Evolutionary conservation across 345 rosid genomes (phyloP).

Genomic region (Hypericum androsaemum): DNA sequence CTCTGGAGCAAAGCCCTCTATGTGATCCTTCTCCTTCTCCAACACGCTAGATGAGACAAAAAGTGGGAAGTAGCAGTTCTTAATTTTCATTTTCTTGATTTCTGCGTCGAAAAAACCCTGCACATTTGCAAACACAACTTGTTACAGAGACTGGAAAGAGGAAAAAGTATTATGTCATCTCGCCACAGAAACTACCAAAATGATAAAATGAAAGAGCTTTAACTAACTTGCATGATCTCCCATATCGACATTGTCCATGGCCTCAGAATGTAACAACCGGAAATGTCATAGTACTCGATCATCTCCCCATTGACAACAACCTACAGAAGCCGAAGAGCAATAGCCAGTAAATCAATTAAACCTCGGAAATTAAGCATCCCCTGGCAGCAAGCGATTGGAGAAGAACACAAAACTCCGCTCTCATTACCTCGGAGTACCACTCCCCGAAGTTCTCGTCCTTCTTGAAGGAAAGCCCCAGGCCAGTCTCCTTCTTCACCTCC

Average conservation of each 20-base stretch:
- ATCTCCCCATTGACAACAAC: slow-evolving; percentile 82
- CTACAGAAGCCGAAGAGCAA: slow-evolving; percentile 24
- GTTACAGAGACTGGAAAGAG: too few species aligned
- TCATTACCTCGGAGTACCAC: slow-evolving; percentile 84
- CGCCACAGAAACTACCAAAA: too few species aligned
- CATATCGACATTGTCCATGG: slow-evolving; percentile 96
- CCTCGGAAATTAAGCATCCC: not conserved
- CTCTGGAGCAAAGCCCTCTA: slow-evolving; percentile 97
- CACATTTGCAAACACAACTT: slow-evolving; percentile 10
- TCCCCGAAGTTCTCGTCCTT: slow-evolving; percentile 93
- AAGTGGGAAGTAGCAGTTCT: slow-evolving; percentile 93
- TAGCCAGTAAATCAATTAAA: not conserved
- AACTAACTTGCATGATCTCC: slow-evolving; percentile 88
- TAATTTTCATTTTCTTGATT: slow-evolving; percentile 83
- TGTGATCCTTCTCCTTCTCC: slow-evolving; percentile 87
- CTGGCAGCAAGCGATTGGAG: not conserved
- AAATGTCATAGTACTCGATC: slow-evolving; percentile 95
- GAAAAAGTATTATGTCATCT: too few species aligned
- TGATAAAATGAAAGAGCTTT: not conserved
- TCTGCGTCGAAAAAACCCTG: slow-evolving; percentile 88
- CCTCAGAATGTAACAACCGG: slow-evolving; percentile 94
- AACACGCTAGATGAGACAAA: slow-evolving; percentile 83
- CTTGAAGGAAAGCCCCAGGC: slow-evolving; percentile 66
- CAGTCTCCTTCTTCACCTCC: slow-evolving; percentile 93
- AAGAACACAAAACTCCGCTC: not conserved